Conservation (phyloP, 2,329 filamentous ascomycete species). For the Trematosphaeria pertusa region DNA sequence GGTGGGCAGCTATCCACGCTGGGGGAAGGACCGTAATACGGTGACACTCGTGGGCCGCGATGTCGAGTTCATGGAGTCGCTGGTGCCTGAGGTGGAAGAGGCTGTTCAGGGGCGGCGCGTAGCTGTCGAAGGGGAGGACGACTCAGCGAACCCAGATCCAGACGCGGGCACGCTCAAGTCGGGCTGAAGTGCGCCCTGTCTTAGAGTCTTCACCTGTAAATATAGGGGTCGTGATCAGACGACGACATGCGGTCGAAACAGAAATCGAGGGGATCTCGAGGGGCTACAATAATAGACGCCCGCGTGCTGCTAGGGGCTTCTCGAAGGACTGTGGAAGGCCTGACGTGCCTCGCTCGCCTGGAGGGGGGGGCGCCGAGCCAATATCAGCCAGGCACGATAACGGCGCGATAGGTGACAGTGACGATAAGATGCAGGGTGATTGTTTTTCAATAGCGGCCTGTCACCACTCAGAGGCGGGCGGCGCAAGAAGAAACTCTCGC, state of each 20-base stretch:
- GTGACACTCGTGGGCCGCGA: constrained; percentile 87
- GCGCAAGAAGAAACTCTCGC: constrained; percentile 3
- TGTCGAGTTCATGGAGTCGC: constrained; percentile 75
- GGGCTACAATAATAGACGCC: constrained; percentile 20
- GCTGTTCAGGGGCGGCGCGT: constrained; percentile 78
- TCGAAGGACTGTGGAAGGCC: constrained; percentile 35
- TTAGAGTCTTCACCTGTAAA: constrained; percentile 9
- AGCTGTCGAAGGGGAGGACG: constrained; percentile 68
- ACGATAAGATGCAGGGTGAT: constrained; percentile 14
- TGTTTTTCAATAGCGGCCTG: constrained; percentile 13
- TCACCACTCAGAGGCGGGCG: constrained; percentile 3
- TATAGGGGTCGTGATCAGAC: constrained; percentile 13
- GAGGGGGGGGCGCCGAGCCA: constrained; percentile 6
- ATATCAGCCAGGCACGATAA: constrained; percentile 19
- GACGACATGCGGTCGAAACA: constrained; percentile 29
- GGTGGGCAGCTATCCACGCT: constrained; percentile 93
- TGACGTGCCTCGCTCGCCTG: constrained; percentile 1
- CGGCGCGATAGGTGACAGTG: constrained; percentile 7
- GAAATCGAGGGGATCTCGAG: constrained; percentile 20
- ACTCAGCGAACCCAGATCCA: constrained; percentile 48
- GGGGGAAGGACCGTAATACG: constrained; percentile 86
- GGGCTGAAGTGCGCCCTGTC: constrained; percentile 31
- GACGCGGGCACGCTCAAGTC: constrained; percentile 37
- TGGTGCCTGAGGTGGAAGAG: constrained; percentile 78
- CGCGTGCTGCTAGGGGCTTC: constrained; percentile 31